Conservation (phyloP, 495 filamentous ascomycete species). For the Trichoderma gamsii region DNA sequence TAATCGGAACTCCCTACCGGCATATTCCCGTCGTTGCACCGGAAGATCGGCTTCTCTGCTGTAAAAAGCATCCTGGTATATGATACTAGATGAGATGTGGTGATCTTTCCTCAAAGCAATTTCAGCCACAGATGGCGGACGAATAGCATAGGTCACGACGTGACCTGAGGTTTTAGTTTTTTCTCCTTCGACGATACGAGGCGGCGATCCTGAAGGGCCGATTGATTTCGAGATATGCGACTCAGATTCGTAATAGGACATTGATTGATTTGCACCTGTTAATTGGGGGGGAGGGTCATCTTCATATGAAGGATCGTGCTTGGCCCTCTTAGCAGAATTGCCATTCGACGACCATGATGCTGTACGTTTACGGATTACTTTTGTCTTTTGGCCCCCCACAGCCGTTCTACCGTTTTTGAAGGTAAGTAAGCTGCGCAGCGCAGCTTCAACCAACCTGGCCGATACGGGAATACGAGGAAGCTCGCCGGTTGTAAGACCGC, state of each 20-base stretch:
- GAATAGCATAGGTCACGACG: constrained; percentile 15
- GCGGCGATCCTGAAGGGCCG: neutral
- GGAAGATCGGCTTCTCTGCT: constrained; percentile 84
- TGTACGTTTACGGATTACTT: neutral
- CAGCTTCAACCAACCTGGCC: neutral
- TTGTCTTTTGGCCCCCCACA: neutral
- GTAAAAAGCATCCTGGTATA: constrained; percentile 86
- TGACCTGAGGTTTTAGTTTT: neutral
- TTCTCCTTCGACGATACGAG: neutral
- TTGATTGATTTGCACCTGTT: neutral
- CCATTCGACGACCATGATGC: neutral
- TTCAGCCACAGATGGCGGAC: constrained; percentile 34
- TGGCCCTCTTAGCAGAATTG: neutral
- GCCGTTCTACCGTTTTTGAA: neutral
- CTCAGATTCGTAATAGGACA: neutral
- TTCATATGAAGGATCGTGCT: neutral
- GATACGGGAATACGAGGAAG: constrained; percentile 14
- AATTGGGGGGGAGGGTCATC: neutral
- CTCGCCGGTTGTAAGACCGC: constrained; percentile 22
- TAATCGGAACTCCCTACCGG: constrained; percentile 77
- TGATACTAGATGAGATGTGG: constrained; percentile 40
- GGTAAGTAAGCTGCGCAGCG: neutral
- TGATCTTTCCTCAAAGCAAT: constrained; percentile 37
- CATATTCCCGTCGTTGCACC: constrained; percentile 71
- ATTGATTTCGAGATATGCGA: neutral